phyloP scores from a whole-genome alignment of 2,329 filamentous ascomycete species.

The Ophiostoma ips region DNA sequence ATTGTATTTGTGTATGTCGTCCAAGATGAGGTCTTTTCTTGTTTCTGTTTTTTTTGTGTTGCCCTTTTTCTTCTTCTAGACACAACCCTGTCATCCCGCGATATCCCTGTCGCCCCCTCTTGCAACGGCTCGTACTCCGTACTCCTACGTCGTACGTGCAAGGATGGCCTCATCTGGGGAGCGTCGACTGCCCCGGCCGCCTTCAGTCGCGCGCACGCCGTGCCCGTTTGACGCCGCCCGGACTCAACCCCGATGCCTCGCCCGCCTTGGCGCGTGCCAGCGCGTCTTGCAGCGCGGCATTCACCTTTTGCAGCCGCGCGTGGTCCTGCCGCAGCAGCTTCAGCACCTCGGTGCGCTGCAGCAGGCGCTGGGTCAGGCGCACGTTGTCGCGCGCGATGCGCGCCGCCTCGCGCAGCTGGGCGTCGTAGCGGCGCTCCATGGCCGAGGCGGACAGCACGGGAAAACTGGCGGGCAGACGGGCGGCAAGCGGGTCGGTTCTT shows the following conservation, averaged over 20 bases:
- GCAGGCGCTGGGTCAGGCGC: constrained; percentile 1
- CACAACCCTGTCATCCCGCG: too few relatives aligned
- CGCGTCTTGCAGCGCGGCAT: constrained; percentile 3
- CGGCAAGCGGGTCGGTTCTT: neutral
- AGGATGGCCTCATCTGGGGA: too few relatives aligned
- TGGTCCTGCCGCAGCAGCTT: constrained; percentile 5
- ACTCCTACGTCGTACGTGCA: too few relatives aligned
- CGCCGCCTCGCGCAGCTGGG: constrained; percentile 5
- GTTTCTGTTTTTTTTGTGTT: too few relatives aligned
- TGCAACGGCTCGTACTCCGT: too few relatives aligned
- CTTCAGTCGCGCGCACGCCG: too few relatives aligned
- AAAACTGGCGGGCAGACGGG: neutral
- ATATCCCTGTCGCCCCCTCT: too few relatives aligned
- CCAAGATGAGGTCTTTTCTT: too few relatives aligned
- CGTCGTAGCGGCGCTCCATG: constrained; percentile 18
- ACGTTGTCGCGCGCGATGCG: constrained; percentile 6
- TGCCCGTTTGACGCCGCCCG: neutral
- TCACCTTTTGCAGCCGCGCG: constrained; percentile 6
- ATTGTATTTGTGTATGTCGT: too few relatives aligned
- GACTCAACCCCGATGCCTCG: neutral
- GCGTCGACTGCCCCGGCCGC: too few relatives aligned
- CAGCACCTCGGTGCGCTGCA: constrained; percentile 1
- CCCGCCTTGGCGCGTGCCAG: constrained; percentile 6
- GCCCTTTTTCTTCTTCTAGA: too few relatives aligned
- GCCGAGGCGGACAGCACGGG: constrained; percentile 19